Conservation (phyloP, 2,329 filamentous ascomycete genomes). For the Fusarium denticulatum region DNA sequence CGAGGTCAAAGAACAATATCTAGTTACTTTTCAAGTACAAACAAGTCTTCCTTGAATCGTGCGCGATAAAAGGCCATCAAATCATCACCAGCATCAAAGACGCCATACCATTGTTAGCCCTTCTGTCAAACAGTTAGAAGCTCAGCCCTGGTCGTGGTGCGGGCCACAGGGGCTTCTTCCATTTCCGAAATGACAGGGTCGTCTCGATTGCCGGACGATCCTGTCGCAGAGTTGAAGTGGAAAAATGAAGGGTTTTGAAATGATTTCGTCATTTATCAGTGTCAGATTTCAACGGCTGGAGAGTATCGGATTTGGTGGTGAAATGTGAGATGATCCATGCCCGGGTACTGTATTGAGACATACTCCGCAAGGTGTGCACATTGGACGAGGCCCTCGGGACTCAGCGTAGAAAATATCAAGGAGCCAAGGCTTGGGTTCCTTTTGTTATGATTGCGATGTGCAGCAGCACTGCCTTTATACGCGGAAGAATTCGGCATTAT, state of each 20-base stretch:
- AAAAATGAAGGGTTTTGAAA: not conserved
- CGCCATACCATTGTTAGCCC: slow-evolving; percentile 2
- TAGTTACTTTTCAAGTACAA: not conserved
- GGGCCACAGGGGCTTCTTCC: slow-evolving; percentile 17
- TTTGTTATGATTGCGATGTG: slow-evolving; percentile 26
- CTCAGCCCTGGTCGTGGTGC: slow-evolving; percentile 8
- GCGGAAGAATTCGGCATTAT: not conserved
- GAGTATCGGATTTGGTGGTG: not conserved
- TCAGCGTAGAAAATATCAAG: not conserved
- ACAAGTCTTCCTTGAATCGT: not conserved
- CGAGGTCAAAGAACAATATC: not conserved
- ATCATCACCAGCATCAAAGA: not conserved
- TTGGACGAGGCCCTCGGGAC: not conserved
- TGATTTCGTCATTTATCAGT: slow-evolving; percentile 18
- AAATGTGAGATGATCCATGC: not conserved
- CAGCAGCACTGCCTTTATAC: slow-evolving; percentile 11
- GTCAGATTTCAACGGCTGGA: not conserved
- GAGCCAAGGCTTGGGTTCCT: slow-evolving; percentile 12
- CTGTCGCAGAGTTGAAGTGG: slow-evolving; percentile 12
- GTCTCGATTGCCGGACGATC: slow-evolving; percentile 37
- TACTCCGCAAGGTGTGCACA: not conserved
- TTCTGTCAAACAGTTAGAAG: not conserved
- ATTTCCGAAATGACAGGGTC: slow-evolving; percentile 42
- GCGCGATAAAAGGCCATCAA: slow-evolving; percentile 5
- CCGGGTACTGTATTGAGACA: not conserved